Conservation (phyloP, 2,329 filamentous ascomycete genomes). For the Leptographium wingfieldii region DNA sequence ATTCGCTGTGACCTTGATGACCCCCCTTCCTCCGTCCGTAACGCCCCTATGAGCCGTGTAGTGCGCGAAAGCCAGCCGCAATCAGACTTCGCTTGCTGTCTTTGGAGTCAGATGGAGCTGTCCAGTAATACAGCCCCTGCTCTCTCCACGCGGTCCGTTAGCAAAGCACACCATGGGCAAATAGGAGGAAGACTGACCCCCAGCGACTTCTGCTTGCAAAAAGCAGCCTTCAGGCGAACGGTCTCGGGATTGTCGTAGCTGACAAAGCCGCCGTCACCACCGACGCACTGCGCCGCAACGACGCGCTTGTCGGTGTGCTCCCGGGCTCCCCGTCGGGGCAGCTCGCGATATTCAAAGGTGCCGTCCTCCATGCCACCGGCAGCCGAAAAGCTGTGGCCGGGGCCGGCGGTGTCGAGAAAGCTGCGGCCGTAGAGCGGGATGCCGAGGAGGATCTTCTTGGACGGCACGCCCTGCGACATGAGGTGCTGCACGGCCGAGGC, state of each 20-base stretch:
- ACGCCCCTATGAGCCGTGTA: slow-evolving; percentile 32
- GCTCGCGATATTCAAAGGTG: slow-evolving; percentile 59
- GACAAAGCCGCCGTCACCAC: slow-evolving; percentile 64
- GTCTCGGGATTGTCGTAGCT: slow-evolving; percentile 70
- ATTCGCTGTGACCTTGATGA: not conserved
- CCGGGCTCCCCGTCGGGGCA: slow-evolving; percentile 48
- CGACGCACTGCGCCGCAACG: slow-evolving; percentile 59
- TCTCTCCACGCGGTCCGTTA: not conserved
- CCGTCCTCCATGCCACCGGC: slow-evolving; percentile 48
- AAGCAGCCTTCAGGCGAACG: slow-evolving; percentile 61
- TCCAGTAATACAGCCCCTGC: slow-evolving; percentile 71
- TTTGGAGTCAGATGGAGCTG: slow-evolving; percentile 56
- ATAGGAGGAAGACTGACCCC: slow-evolving; percentile 35
- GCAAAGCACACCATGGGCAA: not conserved
- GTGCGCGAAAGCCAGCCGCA: slow-evolving; percentile 43
- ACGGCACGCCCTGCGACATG: slow-evolving; percentile 50
- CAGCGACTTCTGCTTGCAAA: slow-evolving; percentile 57
- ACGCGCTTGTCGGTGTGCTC: slow-evolving; percentile 56
- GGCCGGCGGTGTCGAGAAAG: slow-evolving; percentile 52
- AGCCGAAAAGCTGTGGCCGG: slow-evolving; percentile 48
- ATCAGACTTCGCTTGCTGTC: slow-evolving; percentile 45
- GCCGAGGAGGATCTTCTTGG: slow-evolving; percentile 61
- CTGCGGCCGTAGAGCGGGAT: slow-evolving; percentile 65
- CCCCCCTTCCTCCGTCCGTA: not conserved
- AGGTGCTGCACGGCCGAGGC: slow-evolving; percentile 55